Conservation (phyloP, 768 basidiomycete genomes). For the Gelatoporia subvermispora region DNA sequence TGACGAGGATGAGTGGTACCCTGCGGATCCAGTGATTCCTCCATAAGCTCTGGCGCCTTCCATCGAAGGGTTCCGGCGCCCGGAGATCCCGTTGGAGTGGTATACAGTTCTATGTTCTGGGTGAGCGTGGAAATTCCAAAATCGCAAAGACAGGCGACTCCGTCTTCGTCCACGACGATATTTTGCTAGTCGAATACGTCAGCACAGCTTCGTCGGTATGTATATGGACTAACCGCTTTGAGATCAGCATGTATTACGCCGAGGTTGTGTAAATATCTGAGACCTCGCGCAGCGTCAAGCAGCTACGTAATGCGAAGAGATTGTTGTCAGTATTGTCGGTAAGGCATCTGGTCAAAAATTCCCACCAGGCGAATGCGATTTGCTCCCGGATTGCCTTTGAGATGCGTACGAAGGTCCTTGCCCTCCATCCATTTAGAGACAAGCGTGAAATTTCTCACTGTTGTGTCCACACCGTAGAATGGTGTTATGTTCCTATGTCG, state of each 20-base stretch:
- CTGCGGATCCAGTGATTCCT: too few relatives aligned
- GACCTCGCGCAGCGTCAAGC: conserved; percentile 11
- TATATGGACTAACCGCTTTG: conserved; percentile 10
- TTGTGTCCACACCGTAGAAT: not conserved
- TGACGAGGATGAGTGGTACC: too few relatives aligned
- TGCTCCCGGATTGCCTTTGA: not conserved
- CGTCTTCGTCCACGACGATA: too few relatives aligned
- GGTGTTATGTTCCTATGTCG: too few relatives aligned
- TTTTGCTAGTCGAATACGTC: too few relatives aligned
- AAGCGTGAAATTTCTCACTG: not conserved
- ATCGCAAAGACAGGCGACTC: too few relatives aligned
- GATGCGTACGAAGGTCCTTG: not conserved
- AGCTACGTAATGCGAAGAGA: conserved; percentile 4
- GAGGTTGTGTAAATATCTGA: conserved; percentile 15
- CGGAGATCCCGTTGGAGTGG: not conserved
- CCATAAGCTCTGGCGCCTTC: not conserved
- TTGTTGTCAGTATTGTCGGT: not conserved
- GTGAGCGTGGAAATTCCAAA: too few relatives aligned
- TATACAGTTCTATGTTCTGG: too few relatives aligned
- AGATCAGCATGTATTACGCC: conserved; percentile 20
- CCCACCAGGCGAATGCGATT: not conserved
- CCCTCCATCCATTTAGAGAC: not conserved
- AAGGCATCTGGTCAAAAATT: not conserved
- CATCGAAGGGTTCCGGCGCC: not conserved
- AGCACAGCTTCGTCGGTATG: too few relatives aligned